Base-by-base conservation (phyloP, 257 asterid species). In the Capsicum rhomboideum region DNA sequence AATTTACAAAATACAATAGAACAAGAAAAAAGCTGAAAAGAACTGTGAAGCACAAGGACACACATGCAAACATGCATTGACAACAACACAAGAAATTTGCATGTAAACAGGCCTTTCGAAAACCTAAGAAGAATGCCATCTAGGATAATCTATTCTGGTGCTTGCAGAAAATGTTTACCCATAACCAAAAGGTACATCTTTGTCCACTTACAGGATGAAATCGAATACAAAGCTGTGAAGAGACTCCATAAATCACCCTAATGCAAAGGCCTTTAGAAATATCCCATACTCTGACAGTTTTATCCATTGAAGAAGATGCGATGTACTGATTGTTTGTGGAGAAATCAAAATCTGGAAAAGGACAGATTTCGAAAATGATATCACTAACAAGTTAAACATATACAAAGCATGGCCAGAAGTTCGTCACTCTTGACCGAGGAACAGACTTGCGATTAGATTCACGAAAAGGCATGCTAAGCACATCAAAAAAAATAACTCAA, bases 271-370 rank as follows among this genome's bases (percentile, higher is more conserved):
- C 98, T 90, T 90, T 91, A 10, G 97, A 89, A 85, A 95, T 90
- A 86, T 97, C 99, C 99, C 99, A 97, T 63, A 97, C 95, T 86
- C 99, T 90, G 55, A 97, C 94, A 56, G 98, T 95, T 93, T 97
- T 95, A 87, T 97, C 99, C 83, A 87, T 68, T 69, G 99, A 97
- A 83, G 98, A 87, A 54, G 99, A 97, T 82, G 99, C 96, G 82
- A 97, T 93, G 88, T 97, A 97, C 88, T 92, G 97, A 88, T 97
- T 93, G 90, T 95, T 97, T 82, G 98, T 85, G 42, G 99, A 93
- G 93, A 97, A 97, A 92, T 97, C 98, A 88, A 97, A 97, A 93
- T 97, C 99, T 97, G 96, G 44, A 90, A 66, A 87, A 67, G 53
- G 83, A 84, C 64, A 75, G 53, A 67, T 69, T 83, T 79, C 72